phyloP scores from a whole-genome alignment of 108 stramenopile species.

The Nitzschia sp. region DNA sequence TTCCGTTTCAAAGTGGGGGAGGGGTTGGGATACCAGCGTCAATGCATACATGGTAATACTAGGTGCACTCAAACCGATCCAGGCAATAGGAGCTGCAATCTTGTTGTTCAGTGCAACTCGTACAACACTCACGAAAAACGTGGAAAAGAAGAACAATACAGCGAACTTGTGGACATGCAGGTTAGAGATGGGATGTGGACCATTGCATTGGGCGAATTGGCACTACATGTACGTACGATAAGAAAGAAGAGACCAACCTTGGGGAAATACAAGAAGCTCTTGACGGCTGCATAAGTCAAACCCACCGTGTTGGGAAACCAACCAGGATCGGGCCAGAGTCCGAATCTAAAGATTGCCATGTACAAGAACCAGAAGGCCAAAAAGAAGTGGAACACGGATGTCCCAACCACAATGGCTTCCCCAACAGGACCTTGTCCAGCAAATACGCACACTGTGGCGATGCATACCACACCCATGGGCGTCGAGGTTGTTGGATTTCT shows the following conservation, averaged over 20 bases:
- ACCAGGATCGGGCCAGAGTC: conserved; percentile 54
- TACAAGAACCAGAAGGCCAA: conserved; percentile 58
- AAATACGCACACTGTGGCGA: conserved; percentile 55
- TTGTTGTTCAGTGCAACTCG: conserved; percentile 58
- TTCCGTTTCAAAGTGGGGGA: conserved; percentile 30
- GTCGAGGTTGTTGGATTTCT: conserved; percentile 57
- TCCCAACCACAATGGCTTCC: conserved; percentile 42
- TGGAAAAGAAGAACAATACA: conserved; percentile 15
- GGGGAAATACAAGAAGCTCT: conserved; percentile 60
- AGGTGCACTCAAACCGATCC: conserved; percentile 62
- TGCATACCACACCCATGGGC: conserved; percentile 58
- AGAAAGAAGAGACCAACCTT: conserved; percentile 50
- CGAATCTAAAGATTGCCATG: conserved; percentile 46
- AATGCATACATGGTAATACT: conserved; percentile 52
- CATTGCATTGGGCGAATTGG: background rate
- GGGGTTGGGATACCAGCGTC: conserved; percentile 57
- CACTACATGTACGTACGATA: background rate
- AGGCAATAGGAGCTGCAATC: conserved; percentile 60
- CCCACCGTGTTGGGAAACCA: conserved; percentile 71
- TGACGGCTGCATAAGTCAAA: conserved; percentile 55
- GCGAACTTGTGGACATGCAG: background rate
- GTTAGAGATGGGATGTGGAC: background rate
- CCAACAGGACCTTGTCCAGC: conserved; percentile 52
- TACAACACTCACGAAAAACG: conserved; percentile 31
- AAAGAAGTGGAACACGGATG: conserved; percentile 45